Evolutionary conservation across 2,329 filamentous ascomycete genomes (phyloP).

Genomic region (Penicillium olsonii): DNA sequence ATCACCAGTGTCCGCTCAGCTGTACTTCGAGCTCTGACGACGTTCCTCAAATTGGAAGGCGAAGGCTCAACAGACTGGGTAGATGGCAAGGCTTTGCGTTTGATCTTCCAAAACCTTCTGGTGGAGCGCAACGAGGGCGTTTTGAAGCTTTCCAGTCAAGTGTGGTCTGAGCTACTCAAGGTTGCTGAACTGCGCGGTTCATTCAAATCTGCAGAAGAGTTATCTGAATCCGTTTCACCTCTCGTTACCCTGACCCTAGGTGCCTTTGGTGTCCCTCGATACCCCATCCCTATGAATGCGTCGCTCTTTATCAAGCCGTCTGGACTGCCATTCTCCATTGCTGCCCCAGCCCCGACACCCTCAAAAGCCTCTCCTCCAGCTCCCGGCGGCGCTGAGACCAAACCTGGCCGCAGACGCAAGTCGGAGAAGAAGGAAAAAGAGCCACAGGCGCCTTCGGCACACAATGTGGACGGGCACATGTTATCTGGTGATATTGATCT

Average conservation of each 20-base stretch:
- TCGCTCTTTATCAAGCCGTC: conserved; percentile 91
- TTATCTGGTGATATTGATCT: conserved; percentile 95
- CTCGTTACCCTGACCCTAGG: conserved; percentile 83
- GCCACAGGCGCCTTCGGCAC: conserved; percentile 67
- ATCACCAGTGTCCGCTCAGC: conserved; percentile 94
- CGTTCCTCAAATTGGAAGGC: conserved; percentile 84
- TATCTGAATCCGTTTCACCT: conserved; percentile 73
- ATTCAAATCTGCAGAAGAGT: conserved; percentile 68
- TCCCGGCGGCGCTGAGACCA: conserved; percentile 60
- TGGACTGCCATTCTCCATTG: conserved; percentile 72
- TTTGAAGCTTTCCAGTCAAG: conserved; percentile 77
- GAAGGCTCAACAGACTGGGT: conserved; percentile 85
- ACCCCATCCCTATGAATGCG: conserved; percentile 89
- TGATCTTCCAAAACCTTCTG: conserved; percentile 93
- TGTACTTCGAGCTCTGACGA: conserved; percentile 87
- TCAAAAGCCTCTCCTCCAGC: conserved; percentile 46
- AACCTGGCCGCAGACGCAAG: conserved; percentile 73
- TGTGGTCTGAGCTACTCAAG: conserved; percentile 79
- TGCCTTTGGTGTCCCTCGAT: conserved; percentile 86
- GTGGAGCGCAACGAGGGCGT: conserved; percentile 88
- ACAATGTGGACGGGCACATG: conserved; percentile 98
- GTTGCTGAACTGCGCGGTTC: conserved; percentile 64
- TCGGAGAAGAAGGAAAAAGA: conserved; percentile 80
- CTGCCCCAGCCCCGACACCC: conserved; percentile 35
- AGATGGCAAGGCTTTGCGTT: conserved; percentile 79